These are phyloP conservation scores for Clausena lansium DNA, from an alignment of 345 rosid genomes.

Conservation along the genomic window DNA sequence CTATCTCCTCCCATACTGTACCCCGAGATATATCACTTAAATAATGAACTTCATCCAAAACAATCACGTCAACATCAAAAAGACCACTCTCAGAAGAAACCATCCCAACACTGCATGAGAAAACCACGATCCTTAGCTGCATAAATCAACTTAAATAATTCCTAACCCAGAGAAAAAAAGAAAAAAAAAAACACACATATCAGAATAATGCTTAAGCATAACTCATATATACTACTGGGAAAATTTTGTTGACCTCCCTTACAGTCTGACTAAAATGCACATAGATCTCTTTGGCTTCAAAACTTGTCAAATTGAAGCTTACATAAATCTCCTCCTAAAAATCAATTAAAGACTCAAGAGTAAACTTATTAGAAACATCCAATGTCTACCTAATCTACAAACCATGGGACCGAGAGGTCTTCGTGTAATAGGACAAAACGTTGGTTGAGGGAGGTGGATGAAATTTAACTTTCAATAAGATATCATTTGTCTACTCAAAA, in stretches of 20 bases:
- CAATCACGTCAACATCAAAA: constrained; percentile 83
- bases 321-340: neutral
- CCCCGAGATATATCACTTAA: constrained; percentile 92
- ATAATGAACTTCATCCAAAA: constrained; percentile 98
- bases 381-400: neutral
- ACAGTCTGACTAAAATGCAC: neutral
- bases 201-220: neutral
- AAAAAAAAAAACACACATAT: constrained; percentile 1
- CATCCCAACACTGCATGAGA: constrained; percentile 76
- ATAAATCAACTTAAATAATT: constrained; percentile 11
- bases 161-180: too few relatives aligned
- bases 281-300: neutral
- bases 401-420: neutral
- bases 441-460: neutral
- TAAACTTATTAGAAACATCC: neutral
- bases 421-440: neutral
- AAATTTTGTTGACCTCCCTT: neutral
- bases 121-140: constrained; percentile 14
- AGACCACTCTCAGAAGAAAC: constrained; percentile 83
- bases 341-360: neutral
- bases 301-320: neutral
- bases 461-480: neutral
- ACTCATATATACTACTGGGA: neutral
- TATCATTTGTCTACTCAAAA: neutral
- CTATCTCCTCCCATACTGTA: constrained; percentile 97